Percentiles rank a stretch among this genome's conserved stretches.
Conservation (phyloP, 768 basidiomycete genomes). For the Cystofilobasidium ferigula region DNA sequence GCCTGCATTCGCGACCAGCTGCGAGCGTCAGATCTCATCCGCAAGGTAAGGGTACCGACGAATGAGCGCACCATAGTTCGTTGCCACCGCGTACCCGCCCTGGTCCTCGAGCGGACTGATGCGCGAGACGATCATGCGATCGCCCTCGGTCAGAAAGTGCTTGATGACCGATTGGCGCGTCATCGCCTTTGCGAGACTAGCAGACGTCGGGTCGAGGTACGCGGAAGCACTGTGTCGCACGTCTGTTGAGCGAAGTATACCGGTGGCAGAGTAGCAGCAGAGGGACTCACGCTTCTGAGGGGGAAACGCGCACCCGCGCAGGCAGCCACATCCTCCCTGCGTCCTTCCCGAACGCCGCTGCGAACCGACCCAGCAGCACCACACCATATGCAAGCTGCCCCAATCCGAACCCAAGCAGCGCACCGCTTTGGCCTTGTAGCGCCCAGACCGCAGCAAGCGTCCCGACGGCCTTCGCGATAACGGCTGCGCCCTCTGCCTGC, state of each 20-base stretch:
- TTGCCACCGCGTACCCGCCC: conserved; percentile 88
- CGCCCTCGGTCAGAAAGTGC: conserved; percentile 89
- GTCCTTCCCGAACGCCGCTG: conserved; percentile 36
- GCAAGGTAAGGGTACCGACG: neutral
- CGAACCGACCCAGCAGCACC: conserved; percentile 51
- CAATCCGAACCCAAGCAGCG: conserved; percentile 70
- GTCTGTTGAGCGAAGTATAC: neutral
- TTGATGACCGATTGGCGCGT: conserved; percentile 82
- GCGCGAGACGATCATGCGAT: conserved; percentile 75
- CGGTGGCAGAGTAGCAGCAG: too few species aligned
- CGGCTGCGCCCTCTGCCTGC: conserved; percentile 72
- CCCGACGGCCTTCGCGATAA: conserved; percentile 58
- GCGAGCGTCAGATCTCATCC: neutral
- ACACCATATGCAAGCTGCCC: conserved; percentile 71
- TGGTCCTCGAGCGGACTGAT: conserved; percentile 76
- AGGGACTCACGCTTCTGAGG: conserved; percentile 9
- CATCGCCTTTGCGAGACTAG: conserved; percentile 66
- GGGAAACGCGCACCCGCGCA: neutral
- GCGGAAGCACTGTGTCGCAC: neutral
- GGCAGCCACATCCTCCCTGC: conserved; percentile 17
- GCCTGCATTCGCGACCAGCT: conserved; percentile 45
- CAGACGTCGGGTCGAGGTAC: conserved; percentile 43
- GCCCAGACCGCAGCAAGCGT: conserved; percentile 58
- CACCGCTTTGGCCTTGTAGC: conserved; percentile 42
- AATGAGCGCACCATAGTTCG: conserved; percentile 68